Evolutionary conservation across 768 basidiomycete species (phyloP), one percentile per base, ranked within the genome.

Genomic region (Termitomyces sp.): DNA sequence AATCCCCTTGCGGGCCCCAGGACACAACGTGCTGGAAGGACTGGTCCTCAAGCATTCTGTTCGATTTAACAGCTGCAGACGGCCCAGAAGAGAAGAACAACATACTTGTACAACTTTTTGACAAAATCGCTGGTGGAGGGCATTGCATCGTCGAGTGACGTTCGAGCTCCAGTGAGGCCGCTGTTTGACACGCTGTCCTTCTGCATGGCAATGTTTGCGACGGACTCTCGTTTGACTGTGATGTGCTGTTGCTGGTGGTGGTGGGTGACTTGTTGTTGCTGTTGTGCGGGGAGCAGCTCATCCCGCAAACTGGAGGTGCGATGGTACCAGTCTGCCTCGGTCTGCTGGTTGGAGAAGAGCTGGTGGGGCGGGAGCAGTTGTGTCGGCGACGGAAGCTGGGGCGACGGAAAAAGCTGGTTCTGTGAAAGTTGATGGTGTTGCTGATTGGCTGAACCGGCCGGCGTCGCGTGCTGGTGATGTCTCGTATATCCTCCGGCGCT

Each of bases 81-180:
- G 8, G 36, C 7, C 51, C 33, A 46, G 26, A 51, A 51, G 2
- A 26, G n/a, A 24, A 22, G 18, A 29, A 55, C 36, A 31, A 70
- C 81, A 60, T 45, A 94, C 93, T 89, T 91, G 88, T 89, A 94
- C 9, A 96, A 75, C 70, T 94, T 95, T 77, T 94, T 94, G 63
- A 95, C 93, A 69, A 96, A 96, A 73, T 95, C 93, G 65, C 85
- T 87, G 33, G 94, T 90, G n/a, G 88, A 83, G 1, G 91, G 87
- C 89, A 92, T 88, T 56, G 79, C 77, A 66, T 92, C 90, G 58
- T 92, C 90, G 26, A 68, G 61, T 13, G 66, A 57, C 0, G 63
- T 51, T n/a, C 60, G 51, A 26, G 29, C 39, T 8, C 36, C 51
- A 28, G 20, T 48, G n/a, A 51, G 28, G 3, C 28, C 34, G 49